phyloP scores from a whole-genome alignment of 2,329 filamentous ascomycete species.

The Tolypocladium endophyticum region DNA sequence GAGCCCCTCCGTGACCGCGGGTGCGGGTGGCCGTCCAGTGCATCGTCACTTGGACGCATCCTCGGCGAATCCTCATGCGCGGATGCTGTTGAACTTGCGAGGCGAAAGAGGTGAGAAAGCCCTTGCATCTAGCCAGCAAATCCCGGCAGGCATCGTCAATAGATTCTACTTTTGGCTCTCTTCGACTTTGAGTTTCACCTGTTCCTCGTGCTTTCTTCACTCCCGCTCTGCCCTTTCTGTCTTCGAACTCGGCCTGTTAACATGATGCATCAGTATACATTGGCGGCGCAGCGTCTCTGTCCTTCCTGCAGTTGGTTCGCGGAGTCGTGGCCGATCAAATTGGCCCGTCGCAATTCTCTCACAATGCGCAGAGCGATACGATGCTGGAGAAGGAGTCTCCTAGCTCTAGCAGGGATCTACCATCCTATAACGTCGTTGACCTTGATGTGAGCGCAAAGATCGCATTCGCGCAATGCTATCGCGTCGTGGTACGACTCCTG shows the following conservation, averaged over 20 bases:
- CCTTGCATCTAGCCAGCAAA: background rate
- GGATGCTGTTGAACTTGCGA: slow-evolving; percentile 40
- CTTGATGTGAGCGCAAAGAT: slow-evolving; percentile 9
- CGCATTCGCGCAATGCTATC: slow-evolving; percentile 7
- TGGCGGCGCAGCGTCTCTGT: slow-evolving; percentile 40
- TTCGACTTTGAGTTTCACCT: background rate
- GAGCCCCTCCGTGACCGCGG: slow-evolving; percentile 8
- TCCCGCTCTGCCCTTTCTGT: background rate
- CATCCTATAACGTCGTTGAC: slow-evolving; percentile 1
- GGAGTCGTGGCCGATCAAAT: slow-evolving; percentile 36
- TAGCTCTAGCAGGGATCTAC: slow-evolving; percentile 1
- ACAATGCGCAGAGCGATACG: slow-evolving; percentile 36
- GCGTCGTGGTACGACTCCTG: slow-evolving; percentile 8
- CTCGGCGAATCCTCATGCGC: slow-evolving; percentile 12
- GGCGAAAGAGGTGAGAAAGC: slow-evolving; percentile 35
- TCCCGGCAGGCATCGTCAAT: background rate
- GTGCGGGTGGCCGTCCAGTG: background rate
- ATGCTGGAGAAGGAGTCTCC: slow-evolving; percentile 38
- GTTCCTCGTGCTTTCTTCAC: background rate
- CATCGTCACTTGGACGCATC: slow-evolving; percentile 3
- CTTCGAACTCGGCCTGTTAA: background rate
- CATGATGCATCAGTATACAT: slow-evolving; percentile 27
- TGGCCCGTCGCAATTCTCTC: slow-evolving; percentile 42
- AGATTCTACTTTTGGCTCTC: background rate
- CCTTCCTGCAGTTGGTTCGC: slow-evolving; percentile 43